Base-by-base conservation (phyloP, 148 eudicot species). In the Polygonum aviculare region DNA sequence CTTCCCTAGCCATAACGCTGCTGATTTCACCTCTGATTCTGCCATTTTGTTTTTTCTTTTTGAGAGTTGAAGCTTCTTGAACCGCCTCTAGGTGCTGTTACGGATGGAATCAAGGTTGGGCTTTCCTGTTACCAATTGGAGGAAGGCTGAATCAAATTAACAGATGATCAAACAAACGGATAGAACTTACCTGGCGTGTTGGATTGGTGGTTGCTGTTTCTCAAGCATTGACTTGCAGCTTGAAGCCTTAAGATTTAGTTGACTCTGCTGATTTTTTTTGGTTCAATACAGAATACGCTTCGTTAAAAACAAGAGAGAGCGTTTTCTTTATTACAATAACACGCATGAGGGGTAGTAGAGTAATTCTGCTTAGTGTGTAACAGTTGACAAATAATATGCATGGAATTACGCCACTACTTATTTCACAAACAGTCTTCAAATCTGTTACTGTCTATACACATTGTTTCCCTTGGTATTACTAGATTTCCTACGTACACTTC, bases 21-120 rank as follows among this genome's bases (percentile, higher is more conserved):
- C 71, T 31, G 71, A 65, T 33, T 33, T 65, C 40, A 65, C 71
- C 71, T 33, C 71, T 6, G 71, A 35, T 65, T 65, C 71, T 35
- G 41, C 71, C 71, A 65, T 65, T 2, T n/a, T 55, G 19, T 55
- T 55, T n/a, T 19, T 3, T 51, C 31, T 26, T 26, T 26, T 26
- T 26, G 31, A 51, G 6, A 50, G 16, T 51, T 51, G 10, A 14
- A 51, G 55, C 55, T 9, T 51, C 55, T 44, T 44, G 47, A 44
- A 7, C 7, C 15, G 54, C 54, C 15, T 50, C 15, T 14, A 14
- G 54, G 12, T 16, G n/a, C 18, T 49, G 52, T 49, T 50, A 18
- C 14, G 16, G 54, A 16, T 16, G 18, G 54, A 50, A 4, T 15
- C 4, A 50, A 50, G 3, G 18, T 7, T 41, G 8, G 45, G 8